Evolutionary conservation across 768 basidiomycete genomes (phyloP), one percentile per base, ranked within the genome.

Genomic region (Cystofilobasidium capitatum): DNA sequence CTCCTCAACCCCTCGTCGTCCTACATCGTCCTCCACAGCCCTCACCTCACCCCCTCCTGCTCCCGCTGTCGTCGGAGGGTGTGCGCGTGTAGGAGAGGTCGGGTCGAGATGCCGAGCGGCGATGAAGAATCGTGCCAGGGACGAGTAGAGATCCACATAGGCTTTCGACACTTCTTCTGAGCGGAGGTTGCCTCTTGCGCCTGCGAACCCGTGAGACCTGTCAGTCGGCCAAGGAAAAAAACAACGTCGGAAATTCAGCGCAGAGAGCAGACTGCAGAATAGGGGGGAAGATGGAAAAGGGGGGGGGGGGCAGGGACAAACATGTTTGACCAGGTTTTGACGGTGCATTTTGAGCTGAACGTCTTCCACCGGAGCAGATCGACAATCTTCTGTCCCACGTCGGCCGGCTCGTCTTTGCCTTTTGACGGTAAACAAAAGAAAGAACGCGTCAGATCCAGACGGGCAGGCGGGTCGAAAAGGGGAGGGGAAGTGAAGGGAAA

Each of bases 131-230:
- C 37, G n/a, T 0, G 63, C 63, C 1, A 39, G 29, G 1, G 63
- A 37, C 51, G 47, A 17, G 63, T 55, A 42, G 37, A 57, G 6
- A 9, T 57, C 63, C 12, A 16, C 22, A 40, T 55, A 57, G 31
- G 63, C 63, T 4, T 17, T 26, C 2, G 49, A 31, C 39, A 57
- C 63, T 37, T 40, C 17, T 14, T n/a, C 37, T 20, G 16, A 20
- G 36, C 26, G 37, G 39, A 57, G 40, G 37, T 64, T 42, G 54
- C 49, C 47, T 7, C n/a, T 51, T 7, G 63, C 54, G 14, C 36
- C 35, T 33, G 49, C 22, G 37, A 63, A 63, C 10, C 47, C 49
- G 36, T 63, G 62, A 5, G 62, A 47, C 62, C 62, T 63, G 62
- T 13, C 9, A 20, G 49, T 9, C 26, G 26, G 26, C 40, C 10